Evolutionary conservation across 2,329 filamentous ascomycete genomes (phyloP).

Genomic region (Coniochaeta prunicola): DNA sequence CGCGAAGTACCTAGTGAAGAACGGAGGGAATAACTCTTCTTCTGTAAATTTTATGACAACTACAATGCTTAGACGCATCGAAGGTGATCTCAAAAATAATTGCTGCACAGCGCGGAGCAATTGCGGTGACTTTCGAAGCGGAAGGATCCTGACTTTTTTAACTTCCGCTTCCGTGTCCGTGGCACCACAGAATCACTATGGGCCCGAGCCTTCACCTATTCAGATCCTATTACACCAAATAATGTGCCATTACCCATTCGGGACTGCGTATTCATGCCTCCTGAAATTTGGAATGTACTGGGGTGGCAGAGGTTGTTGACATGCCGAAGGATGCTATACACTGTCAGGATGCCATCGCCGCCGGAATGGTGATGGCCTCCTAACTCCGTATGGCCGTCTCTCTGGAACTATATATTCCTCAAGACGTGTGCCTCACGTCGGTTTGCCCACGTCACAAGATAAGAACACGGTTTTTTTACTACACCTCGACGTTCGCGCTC

Average conservation of each 20-base stretch:
- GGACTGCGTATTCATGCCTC: no score
- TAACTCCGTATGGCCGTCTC: not conserved
- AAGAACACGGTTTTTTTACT: not conserved
- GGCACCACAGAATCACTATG: not conserved
- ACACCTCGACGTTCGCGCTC: not conserved
- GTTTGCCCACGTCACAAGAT: not conserved
- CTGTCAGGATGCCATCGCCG: not conserved
- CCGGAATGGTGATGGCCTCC: not conserved
- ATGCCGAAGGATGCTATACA: not conserved
- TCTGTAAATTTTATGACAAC: no score
- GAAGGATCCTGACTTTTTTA: no score
- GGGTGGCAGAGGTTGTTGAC: not conserved
- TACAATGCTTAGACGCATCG: not conserved
- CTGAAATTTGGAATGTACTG: not conserved
- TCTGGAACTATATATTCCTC: not conserved
- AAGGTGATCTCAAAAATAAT: not conserved
- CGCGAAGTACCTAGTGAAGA: no score
- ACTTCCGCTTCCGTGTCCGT: not conserved
- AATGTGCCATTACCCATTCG: no score
- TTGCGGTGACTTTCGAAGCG: not conserved
- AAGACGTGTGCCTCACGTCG: not conserved
- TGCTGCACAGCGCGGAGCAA: not conserved
- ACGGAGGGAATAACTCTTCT: no score
- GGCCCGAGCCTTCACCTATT: no score
- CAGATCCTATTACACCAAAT: no score